Percentiles rank a stretch among this genome's conserved stretches.
Conservation (phyloP, 129 eudicot genomes). For the Flaveria linearis region DNA sequence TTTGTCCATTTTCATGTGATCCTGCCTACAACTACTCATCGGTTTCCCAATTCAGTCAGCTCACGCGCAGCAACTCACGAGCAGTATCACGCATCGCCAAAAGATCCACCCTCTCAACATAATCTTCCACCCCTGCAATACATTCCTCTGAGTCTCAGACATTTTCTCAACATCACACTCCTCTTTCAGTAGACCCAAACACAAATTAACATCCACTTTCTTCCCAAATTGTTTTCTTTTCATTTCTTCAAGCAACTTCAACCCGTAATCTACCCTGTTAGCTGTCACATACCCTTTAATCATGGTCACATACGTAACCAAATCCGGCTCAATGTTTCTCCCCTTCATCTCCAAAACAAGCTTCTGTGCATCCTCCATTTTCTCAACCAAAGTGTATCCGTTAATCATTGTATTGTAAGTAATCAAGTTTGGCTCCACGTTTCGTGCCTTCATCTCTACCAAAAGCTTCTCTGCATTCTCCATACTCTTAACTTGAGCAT, state of each 20-base stretch:
- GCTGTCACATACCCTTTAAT: slow-evolving; percentile 35
- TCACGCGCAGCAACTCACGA: slow-evolving; percentile 34
- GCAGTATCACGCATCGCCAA: slow-evolving; percentile 34
- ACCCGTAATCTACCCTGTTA: slow-evolving; percentile 24
- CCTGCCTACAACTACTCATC: background rate
- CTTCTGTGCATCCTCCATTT: slow-evolving; percentile 29
- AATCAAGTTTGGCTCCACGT: slow-evolving; percentile 18
- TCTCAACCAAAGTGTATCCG: slow-evolving; percentile 23
- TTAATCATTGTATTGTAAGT: slow-evolving; percentile 34
- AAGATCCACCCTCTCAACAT: slow-evolving; percentile 37
- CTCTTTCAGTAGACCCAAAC: slow-evolving; percentile 62
- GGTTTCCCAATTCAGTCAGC: slow-evolving; percentile 27
- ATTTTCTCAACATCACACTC: slow-evolving; percentile 62
- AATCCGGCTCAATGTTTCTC: slow-evolving; percentile 31
- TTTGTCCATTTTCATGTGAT: background rate
- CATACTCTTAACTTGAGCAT: slow-evolving; percentile 46
- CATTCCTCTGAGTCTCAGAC: slow-evolving; percentile 49
- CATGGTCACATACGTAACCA: slow-evolving; percentile 31
- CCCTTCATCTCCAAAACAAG: slow-evolving; percentile 31
- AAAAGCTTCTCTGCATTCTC: slow-evolving; percentile 53
- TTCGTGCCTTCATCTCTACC: slow-evolving; percentile 30
- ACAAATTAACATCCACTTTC: slow-evolving; percentile 50
- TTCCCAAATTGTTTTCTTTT: slow-evolving; percentile 45
- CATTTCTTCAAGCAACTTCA: slow-evolving; percentile 66
- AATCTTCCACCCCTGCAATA: slow-evolving; percentile 60